Evolutionary conservation across 2,329 filamentous ascomycete species (phyloP).

Genomic region (Ceratocystis lukuohia): DNA sequence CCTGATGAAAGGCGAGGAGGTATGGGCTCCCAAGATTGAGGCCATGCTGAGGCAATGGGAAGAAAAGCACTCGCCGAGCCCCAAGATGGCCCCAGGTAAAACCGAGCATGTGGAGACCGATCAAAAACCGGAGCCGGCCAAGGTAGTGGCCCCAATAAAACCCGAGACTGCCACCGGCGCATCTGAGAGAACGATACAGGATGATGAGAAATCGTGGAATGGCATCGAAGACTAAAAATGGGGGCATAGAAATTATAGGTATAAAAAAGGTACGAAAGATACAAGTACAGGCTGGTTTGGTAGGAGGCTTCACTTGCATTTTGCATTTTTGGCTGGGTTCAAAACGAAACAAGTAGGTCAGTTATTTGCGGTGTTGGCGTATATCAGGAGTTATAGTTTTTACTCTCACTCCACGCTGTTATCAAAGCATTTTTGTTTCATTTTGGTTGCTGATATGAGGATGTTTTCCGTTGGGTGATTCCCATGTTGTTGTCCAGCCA

Average conservation of each 20-base stretch:
- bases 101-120: neutral
- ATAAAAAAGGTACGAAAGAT: neutral
- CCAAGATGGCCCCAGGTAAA: conserved; percentile 13
- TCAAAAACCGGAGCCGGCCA: neutral
- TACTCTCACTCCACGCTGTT: neutral
- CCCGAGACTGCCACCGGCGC: conserved; percentile 19
- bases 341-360: neutral
- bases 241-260: too few species aligned
- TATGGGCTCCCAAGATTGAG: conserved; percentile 66
- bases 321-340: neutral
- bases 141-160: conserved; percentile 21
- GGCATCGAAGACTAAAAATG: conserved; percentile 29
- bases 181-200: conserved; percentile 16
- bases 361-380: neutral
- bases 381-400: neutral
- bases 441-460: neutral
- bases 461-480: neutral
- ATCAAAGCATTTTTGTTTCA: neutral
- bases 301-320: neutral
- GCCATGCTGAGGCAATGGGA: conserved; percentile 34
- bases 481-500: neutral
- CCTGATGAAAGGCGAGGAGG: conserved; percentile 58
- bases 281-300: neutral
- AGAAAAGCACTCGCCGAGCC: conserved; percentile 14
- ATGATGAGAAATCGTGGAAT: conserved; percentile 34